Conservation (phyloP, 2,329 filamentous ascomycete genomes). For the Beauveria pseudobassiana region DNA sequence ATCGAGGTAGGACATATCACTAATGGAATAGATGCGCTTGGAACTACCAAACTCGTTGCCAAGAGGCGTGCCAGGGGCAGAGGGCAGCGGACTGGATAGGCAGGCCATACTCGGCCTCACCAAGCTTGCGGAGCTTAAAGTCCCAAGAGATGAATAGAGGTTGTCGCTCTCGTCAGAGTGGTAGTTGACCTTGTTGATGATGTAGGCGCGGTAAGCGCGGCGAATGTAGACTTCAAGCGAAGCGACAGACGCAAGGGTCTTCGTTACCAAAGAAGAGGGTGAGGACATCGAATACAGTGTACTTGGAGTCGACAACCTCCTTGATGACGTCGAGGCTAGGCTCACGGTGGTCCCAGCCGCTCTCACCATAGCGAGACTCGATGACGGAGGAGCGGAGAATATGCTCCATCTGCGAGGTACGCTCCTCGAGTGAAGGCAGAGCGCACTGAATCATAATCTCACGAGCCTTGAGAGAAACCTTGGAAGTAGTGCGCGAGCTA, state of each 20-base stretch:
- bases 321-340: slow-evolving; percentile 86
- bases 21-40: slow-evolving; percentile 87
- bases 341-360: slow-evolving; percentile 91
- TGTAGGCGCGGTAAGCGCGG: slow-evolving; percentile 93
- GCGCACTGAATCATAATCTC: slow-evolving; percentile 97
- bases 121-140: slow-evolving; percentile 89
- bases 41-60: slow-evolving; percentile 36
- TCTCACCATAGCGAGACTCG: slow-evolving; percentile 95
- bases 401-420: slow-evolving; percentile 94
- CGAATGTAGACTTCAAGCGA: slow-evolving; percentile 95
- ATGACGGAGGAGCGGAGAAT: slow-evolving; percentile 93
- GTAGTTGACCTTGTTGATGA: slow-evolving; percentile 83
- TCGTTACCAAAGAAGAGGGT: slow-evolving; percentile 92
- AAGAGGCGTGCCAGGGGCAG: slow-evolving; percentile 70
- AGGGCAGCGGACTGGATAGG: slow-evolving; percentile 73
- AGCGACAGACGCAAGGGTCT: slow-evolving; percentile 85
- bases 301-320: slow-evolving; percentile 97
- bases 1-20: slow-evolving; percentile 86
- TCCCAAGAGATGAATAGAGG: slow-evolving; percentile 86
- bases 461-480: slow-evolving; percentile 94
- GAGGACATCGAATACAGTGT: slow-evolving; percentile 94
- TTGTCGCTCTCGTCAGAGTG: slow-evolving; percentile 64
- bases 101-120: slow-evolving; percentile 81
- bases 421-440: slow-evolving; percentile 90
- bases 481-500: slow-evolving; percentile 70